Conservation (phyloP, 345 rosid genomes). For the Brassica nigra region DNA sequence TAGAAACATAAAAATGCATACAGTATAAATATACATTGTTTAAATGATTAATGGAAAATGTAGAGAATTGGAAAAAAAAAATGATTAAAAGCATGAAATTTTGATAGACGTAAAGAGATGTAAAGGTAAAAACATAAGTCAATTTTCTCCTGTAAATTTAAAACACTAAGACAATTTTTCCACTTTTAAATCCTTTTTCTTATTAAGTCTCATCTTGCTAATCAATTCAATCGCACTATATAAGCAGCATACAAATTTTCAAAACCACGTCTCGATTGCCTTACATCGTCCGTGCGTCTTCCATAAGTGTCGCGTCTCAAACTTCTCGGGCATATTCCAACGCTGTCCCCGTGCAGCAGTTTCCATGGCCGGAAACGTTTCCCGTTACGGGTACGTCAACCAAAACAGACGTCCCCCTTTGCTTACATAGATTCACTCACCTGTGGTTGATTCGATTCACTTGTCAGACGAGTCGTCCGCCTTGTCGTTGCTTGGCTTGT, state of each 20-base stretch:
- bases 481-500: neutral
- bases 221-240: neutral
- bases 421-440: slow-evolving; percentile 23
- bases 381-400: neutral
- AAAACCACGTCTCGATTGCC: neutral
- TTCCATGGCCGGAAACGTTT: neutral
- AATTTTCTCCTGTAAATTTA: neutral
- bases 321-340: neutral
- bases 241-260: neutral
- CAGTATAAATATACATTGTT: neutral
- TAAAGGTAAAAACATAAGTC: neutral
- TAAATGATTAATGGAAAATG: neutral
- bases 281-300: neutral
- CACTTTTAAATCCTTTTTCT: neutral
- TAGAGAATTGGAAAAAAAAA: neutral
- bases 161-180: neutral
- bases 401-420: neutral
- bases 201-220: neutral
- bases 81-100: neutral
- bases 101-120: neutral
- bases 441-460: slow-evolving; percentile 12
- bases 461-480: neutral
- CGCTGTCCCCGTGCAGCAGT: neutral
- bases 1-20: too few relatives aligned
- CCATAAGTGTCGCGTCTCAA: neutral